Conservation (phyloP, 208 protist genomes). For the Acanthamoeba sp. region DNA sequence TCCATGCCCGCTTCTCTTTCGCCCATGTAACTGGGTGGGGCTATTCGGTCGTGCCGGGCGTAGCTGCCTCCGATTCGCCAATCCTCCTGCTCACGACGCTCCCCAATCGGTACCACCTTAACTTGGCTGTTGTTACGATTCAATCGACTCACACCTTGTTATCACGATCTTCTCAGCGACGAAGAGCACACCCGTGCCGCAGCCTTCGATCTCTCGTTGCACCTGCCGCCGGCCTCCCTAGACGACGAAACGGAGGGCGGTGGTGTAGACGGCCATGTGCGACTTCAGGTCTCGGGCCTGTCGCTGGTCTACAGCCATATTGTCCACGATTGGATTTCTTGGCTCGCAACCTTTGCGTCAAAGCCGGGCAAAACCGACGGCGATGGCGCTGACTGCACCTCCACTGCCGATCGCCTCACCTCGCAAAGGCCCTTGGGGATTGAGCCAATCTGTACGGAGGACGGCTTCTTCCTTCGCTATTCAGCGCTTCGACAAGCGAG, state of each 20-base stretch:
- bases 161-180: not conserved
- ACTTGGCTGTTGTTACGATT: not conserved
- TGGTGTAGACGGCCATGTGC: not conserved
- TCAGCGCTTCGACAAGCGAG: not conserved
- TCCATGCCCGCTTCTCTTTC: not conserved
- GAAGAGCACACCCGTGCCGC: not conserved
- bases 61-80: not conserved
- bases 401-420: too few relatives aligned
- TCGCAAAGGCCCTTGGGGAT: too few relatives aligned
- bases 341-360: not conserved
- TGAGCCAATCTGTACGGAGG: not conserved
- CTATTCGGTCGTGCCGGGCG: not conserved
- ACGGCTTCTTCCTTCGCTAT: conserved; percentile 33
- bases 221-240: not conserved
- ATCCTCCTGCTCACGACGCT: not conserved
- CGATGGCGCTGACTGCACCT: not conserved
- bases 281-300: conserved; percentile 11
- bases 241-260: not conserved
- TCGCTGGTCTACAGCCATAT: conserved; percentile 58
- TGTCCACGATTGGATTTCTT: conserved; percentile 36
- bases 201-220: not conserved
- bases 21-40: conserved; percentile 1
- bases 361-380: not conserved
- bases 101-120: not conserved
- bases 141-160: not conserved